These are phyloP conservation scores for Fragilaria radians DNA, from an alignment of 108 stramenopile genomes.

Conservation along the genomic window DNA sequence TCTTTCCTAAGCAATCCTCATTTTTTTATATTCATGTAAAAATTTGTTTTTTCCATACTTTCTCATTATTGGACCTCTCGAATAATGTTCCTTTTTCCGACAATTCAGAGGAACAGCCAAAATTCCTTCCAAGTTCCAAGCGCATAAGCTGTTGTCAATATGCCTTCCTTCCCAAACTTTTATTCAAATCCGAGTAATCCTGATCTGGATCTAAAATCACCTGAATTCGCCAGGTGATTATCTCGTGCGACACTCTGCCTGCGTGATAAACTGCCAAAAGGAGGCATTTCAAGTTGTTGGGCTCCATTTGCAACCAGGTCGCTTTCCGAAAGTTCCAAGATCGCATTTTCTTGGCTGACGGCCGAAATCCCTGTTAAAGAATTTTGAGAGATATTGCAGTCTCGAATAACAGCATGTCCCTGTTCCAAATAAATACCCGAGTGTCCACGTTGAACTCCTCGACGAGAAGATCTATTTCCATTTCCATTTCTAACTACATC, in stretches of 20 bases:
- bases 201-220: constrained; percentile 36
- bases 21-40: no score
- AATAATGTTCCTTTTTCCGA: no score
- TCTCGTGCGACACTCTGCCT: constrained; percentile 32
- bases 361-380: constrained; percentile 71
- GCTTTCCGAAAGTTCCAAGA: constrained; percentile 39
- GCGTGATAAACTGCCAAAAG: constrained; percentile 33
- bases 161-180: no score
- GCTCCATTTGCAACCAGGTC: constrained; percentile 66
- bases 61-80: no score
- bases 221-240: constrained; percentile 37
- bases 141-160: no score
- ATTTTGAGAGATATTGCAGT: constrained; percentile 73
- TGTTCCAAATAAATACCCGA: constrained; percentile 80
- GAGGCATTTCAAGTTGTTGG: constrained; percentile 67
- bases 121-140: no score
- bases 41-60: no score
- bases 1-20: no score
- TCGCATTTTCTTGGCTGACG: constrained; percentile 61
- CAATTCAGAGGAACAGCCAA: no score
- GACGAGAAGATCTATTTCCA: constrained; percentile 41
- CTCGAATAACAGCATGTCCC: constrained; percentile 48
- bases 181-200: no score
- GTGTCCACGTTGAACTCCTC: constrained; percentile 71
- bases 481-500: constrained; percentile 69